Evolutionary conservation across 306 rosid species (phyloP).

Genomic region (Dalbergia cochinchinensis): DNA sequence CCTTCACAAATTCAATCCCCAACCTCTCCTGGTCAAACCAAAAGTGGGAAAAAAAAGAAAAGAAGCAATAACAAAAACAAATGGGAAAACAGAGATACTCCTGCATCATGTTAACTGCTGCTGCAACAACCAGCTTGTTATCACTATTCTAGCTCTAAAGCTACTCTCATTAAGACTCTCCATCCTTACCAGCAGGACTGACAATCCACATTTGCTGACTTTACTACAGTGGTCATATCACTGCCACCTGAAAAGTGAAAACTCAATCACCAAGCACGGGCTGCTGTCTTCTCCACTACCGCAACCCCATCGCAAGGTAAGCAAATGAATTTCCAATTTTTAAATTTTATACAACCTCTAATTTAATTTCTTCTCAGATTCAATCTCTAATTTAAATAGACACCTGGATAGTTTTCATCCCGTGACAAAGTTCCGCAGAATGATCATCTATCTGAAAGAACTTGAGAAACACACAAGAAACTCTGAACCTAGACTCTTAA

Average conservation of each 20-base stretch:
- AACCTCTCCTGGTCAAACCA: background rate
- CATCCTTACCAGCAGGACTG: conserved; percentile 24
- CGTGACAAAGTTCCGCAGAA: background rate
- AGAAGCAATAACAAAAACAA: background rate
- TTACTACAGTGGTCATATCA: background rate
- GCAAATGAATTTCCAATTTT: conserved; percentile 10
- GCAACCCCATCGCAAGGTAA: background rate
- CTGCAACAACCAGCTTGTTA: conserved; percentile 2
- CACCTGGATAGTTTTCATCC: background rate
- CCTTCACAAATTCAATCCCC: conserved; percentile 9
- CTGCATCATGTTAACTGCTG: too few relatives aligned
- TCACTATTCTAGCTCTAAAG: background rate
- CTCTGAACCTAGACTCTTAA: conserved; percentile 17
- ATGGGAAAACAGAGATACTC: too few relatives aligned
- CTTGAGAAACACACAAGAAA: conserved; percentile 1
- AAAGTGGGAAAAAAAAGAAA: background rate
- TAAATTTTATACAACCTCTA: conserved; percentile 27
- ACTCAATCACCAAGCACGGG: conserved; percentile 12
- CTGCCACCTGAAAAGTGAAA: conserved; percentile 33
- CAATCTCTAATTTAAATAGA: conserved; percentile 2
- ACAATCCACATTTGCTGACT: background rate
- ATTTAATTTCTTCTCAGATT: conserved; percentile 10
- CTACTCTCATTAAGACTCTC: background rate
- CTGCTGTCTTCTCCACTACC: conserved; percentile 9
- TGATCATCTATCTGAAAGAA: background rate